Conservation (phyloP, 805 yeast species). For the Cyberlindnera japonica region DNA sequence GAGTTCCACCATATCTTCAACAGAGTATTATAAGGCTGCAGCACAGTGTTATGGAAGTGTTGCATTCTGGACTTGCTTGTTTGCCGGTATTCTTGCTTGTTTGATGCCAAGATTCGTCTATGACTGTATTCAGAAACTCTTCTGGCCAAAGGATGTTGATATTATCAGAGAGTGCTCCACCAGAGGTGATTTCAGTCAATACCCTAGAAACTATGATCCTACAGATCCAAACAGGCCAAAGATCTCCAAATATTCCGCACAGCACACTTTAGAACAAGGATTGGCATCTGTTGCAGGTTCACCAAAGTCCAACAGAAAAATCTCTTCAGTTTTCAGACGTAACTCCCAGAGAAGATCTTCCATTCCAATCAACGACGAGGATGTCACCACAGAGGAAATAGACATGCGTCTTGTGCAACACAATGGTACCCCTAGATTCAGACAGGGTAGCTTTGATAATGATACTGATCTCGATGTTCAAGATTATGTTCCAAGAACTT, state of each 20-base stretch:
- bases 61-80: conserved; percentile 63
- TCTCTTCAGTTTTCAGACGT: conserved; percentile 38
- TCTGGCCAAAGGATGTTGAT: conserved; percentile 64
- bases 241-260: conserved; percentile 42
- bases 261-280: conserved; percentile 29
- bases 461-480: conserved; percentile 4
- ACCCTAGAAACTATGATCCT: conserved; percentile 71
- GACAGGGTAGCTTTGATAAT: conserved; percentile 6
- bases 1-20: conserved; percentile 51
- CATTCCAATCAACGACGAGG: conserved; percentile 26
- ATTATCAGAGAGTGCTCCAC: conserved; percentile 68
- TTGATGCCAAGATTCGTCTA: conserved; percentile 63
- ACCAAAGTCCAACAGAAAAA: conserved; percentile 27
- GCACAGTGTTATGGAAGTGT: conserved; percentile 59
- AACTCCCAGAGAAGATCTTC: conserved; percentile 27
- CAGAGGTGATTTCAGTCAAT: conserved; percentile 63
- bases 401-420: conserved; percentile 29
- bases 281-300: conserved; percentile 8
- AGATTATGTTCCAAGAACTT: conserved; percentile 29
- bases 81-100: conserved; percentile 62
- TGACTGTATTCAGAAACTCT: conserved; percentile 51
- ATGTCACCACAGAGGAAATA: conserved; percentile 37
- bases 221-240: conserved; percentile 67
- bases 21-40: conserved; percentile 66
- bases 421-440: conserved; percentile 29